Base-by-base conservation (phyloP, 1,284 basidiomycete genomes). In the Nidula niveotomentosa region DNA sequence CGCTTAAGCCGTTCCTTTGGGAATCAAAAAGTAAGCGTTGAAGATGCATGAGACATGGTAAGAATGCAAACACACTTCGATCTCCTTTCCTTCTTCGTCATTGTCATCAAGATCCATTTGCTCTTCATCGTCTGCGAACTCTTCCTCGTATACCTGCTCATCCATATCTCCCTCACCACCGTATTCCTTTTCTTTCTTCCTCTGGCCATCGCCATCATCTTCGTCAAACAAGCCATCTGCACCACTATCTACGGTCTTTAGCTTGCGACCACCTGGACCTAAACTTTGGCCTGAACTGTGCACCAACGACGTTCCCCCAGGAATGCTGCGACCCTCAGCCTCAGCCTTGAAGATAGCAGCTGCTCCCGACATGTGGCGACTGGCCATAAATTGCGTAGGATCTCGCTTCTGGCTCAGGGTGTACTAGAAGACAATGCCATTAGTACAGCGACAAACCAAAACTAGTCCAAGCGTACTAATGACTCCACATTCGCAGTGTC, bases 81-180 rank as follows among this genome's bases (percentile, higher is more conserved):
- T 76, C 68, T 94, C 91, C 67, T 91, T 94, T 39, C 86, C 81
- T 65, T 93, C 90, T 55, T 93, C 90, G 57, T 94, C 93, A 49
- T 93, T 86, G 53, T 85, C 85, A 54, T 91, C 88, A 17, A 80
- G 76, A 45, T 86, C 79, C 67, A 85, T 80, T 66, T 84, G 85
- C 66, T 94, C 93, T 51, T 95, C 93, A 60, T 95, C 93, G 62
- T 94, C 93, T 17, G 88, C 88, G 64, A 93, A 90, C 15, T 90
- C 88, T 62, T 91, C 91, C 63, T 94, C 92, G 63, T 84, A 94
- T 23, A 88, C 81, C 55, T 91, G 80, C 66, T 95, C 93, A 63
- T 94, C 93, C 56, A 91, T 66, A 64, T 88, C 87, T 13, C 88
- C 88, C 58, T 91, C 89, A 39, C 76, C 82, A 23, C 87, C 86